A percentile compares a stretch with the other conserved stretches of the same genome.
Evolutionary conservation across 805 yeast genomes (phyloP).

Genomic region (Candida andamanensis): DNA sequence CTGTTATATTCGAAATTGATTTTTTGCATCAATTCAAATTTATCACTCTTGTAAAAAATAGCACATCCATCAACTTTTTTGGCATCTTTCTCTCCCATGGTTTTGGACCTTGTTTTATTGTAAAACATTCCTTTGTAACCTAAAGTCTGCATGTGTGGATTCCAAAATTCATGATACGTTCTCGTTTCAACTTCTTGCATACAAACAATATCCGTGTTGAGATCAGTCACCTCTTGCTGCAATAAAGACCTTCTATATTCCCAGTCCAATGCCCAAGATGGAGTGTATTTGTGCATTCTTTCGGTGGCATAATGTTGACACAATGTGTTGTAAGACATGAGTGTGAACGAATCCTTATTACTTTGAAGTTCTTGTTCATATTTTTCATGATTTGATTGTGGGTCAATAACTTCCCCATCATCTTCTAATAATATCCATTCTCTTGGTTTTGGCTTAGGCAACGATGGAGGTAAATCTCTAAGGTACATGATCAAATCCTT

Average conservation of each 20-base stretch:
- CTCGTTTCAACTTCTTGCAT: constrained; percentile 93
- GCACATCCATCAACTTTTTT: constrained; percentile 98
- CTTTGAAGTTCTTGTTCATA: constrained; percentile 18
- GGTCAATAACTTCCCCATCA: constrained; percentile 59
- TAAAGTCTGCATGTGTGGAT: constrained; percentile 59
- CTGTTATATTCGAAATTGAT: constrained; percentile 78
- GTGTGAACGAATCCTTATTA: constrained; percentile 51
- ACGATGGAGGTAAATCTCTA: constrained; percentile 68
- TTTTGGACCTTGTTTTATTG: constrained; percentile 87
- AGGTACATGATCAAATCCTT: constrained; percentile 73
- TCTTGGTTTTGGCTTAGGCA: constrained; percentile 65
- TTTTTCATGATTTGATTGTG: constrained; percentile 23
- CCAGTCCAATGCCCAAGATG: constrained; percentile 97
- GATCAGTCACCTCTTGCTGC: constrained; percentile 63
- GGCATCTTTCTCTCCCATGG: constrained; percentile 76
- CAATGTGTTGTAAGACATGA: constrained; percentile 83
- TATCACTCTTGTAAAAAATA: constrained; percentile 68
- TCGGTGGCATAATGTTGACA: constrained; percentile 96
- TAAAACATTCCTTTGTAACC: constrained; percentile 83
- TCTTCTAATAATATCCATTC: constrained; percentile 77
- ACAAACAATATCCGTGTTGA: constrained; percentile 75
- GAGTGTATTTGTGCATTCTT: constrained; percentile 88
- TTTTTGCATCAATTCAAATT: constrained; percentile 67
- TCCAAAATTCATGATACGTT: constrained; percentile 83
- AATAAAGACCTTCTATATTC: constrained; percentile 76